phyloP scores from a whole-genome alignment of 108 stramenopile genomes.

The Asterionellopsis glacialis region DNA sequence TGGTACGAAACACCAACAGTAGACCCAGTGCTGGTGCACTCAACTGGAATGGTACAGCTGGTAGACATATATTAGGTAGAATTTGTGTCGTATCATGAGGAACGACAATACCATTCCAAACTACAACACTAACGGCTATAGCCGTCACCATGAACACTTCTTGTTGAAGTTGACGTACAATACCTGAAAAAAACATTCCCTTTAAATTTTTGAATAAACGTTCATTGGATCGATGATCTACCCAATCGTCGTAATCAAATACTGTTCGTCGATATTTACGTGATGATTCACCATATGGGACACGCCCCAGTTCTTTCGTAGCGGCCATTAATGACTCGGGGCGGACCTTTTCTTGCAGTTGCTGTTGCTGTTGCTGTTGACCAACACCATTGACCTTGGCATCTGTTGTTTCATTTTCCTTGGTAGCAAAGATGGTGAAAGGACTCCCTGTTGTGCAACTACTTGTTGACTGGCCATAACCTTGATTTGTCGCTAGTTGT shows the following conservation, averaged over 20 bases:
- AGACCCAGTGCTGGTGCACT: conserved; percentile 53
- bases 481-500: no score
- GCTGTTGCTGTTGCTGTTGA: no score
- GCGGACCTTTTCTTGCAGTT: no score
- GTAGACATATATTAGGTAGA: conserved; percentile 37
- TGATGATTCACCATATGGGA: conserved; percentile 30
- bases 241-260: neutral
- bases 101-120: conserved; percentile 27
- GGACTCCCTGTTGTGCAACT: no score
- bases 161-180: conserved; percentile 37
- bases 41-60: conserved; percentile 55
- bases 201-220: neutral
- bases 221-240: conserved; percentile 2
- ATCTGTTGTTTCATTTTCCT: no score
- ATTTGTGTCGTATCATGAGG: neutral
- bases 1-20: conserved; percentile 67
- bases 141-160: conserved; percentile 33
- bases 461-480: no score
- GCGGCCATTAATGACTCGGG: no score
- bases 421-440: no score
- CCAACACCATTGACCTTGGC: no score
- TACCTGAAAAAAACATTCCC: conserved; percentile 38
- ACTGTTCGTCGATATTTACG: conserved; percentile 50
- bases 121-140: conserved; percentile 26
- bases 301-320: no score